Evolutionary conservation across 192 early-diverging fungal species (phyloP).

Genomic region (Ambispora gerdemannii): DNA sequence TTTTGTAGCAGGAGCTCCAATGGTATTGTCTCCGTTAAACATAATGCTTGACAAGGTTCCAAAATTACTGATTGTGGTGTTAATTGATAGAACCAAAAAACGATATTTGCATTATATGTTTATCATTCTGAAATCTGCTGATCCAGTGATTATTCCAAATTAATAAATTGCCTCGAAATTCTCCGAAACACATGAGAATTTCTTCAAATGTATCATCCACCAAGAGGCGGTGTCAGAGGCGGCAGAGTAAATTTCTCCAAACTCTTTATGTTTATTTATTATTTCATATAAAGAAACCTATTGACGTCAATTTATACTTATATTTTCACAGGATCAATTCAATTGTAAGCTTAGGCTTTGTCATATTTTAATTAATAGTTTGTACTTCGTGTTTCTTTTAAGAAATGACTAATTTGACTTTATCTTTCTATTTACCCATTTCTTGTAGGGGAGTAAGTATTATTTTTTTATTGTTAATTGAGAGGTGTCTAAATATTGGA

Average conservation of each 20-base stretch:
- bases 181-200: too few relatives aligned
- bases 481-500: not conserved
- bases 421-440: not conserved
- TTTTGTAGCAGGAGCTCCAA: too few relatives aligned
- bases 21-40: too few relatives aligned
- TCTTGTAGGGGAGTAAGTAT: constrained; percentile 28
- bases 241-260: constrained; percentile 12
- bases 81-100: too few relatives aligned
- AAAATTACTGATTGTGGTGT: too few relatives aligned
- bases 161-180: too few relatives aligned
- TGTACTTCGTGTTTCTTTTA: not conserved
- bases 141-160: too few relatives aligned
- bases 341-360: constrained; percentile 14
- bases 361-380: not conserved
- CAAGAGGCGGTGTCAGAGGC: constrained; percentile 26
- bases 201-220: constrained; percentile 33
- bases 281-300: not conserved
- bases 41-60: too few relatives aligned
- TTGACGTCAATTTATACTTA: not conserved
- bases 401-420: not conserved
- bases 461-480: too few relatives aligned
- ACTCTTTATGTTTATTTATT: not conserved
- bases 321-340: constrained; percentile 20
- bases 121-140: too few relatives aligned
- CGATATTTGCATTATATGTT: too few relatives aligned